Evolutionary conservation across 2,329 filamentous ascomycete genomes (phyloP).

Genomic region (Salinomyces thailandicus): DNA sequence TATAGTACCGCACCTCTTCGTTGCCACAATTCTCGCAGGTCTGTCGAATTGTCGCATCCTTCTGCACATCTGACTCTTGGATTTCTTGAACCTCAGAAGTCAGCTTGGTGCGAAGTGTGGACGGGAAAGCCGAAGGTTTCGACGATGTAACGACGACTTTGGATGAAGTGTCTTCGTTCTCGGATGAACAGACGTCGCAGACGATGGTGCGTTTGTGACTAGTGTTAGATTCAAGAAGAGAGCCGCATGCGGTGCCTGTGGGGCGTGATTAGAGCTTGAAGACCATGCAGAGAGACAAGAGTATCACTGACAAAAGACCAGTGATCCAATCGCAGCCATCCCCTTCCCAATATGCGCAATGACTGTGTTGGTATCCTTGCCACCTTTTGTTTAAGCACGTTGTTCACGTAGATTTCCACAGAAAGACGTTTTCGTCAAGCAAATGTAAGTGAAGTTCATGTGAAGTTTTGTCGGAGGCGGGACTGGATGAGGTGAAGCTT

Average conservation of each 20-base stretch:
- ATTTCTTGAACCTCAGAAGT: constrained; percentile 76
- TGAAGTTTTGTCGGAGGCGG: too few relatives aligned
- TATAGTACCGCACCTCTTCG: constrained; percentile 73
- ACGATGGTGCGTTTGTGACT: constrained; percentile 64
- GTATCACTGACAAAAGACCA: constrained; percentile 65
- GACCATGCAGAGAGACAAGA: too few relatives aligned
- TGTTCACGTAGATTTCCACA: too few relatives aligned
- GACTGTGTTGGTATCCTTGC: too few relatives aligned
- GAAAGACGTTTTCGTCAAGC: too few relatives aligned
- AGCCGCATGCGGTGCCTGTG: constrained; percentile 46
- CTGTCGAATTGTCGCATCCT: constrained; percentile 56
- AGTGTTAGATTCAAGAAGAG: constrained; percentile 71
- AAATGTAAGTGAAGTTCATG: too few relatives aligned
- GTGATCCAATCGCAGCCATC: constrained; percentile 86
- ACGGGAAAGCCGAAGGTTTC: constrained; percentile 86
- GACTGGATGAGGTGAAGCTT: too few relatives aligned
- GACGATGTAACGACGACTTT: constrained; percentile 71
- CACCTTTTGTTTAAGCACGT: too few relatives aligned
- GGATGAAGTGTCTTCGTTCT: constrained; percentile 69
- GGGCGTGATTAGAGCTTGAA: too few relatives aligned
- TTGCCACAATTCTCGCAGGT: constrained; percentile 72
- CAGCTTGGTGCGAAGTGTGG: constrained; percentile 67
- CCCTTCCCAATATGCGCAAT: too few relatives aligned
- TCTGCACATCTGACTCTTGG: constrained; percentile 53
- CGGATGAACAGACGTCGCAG: constrained; percentile 77